Base-by-base conservation (phyloP, 2,329 filamentous ascomycete genomes). In the Mollisia scopiformis region DNA sequence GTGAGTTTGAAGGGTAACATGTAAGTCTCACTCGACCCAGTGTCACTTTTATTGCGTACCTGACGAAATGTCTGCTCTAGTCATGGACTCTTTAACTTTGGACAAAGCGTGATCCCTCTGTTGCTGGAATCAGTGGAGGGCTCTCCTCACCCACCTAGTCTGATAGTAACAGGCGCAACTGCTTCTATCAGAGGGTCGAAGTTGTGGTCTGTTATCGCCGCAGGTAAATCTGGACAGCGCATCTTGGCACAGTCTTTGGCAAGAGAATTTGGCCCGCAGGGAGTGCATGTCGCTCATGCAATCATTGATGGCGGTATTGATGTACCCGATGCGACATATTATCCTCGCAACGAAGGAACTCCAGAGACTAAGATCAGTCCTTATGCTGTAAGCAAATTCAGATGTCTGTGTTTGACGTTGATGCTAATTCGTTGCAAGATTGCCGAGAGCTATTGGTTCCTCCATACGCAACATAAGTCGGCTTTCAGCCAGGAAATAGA, bases 111-210 rank as follows among this genome's bases (percentile, higher is more conserved):
- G 1, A 76, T 96, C 1, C 92, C 92, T 0, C 79, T 88, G 1
- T 83, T 96, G 1, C 81, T 92, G 2, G 80, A 85, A 27, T 80
- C 86, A 0, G 82, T 85, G 1, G 71, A 73, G 46, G 74, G 75
- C 0, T 75, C 77, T 52, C 78, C 82, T 31, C 33, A 43, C 4
- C 90, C 91, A 2, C 91, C 91, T 0, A 88, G 88, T 0, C 79
- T 96, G 19, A 88, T 96, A 71, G 90, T 95, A 76, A 95, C 92
- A 0, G 92, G 92, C 28, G 92, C 92, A 0, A 96, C 92, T 0
- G 92, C 91, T 0, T 90, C 88, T 0, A 68, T 93, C 30, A 90
- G 87, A 71, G 89, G 89, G 6, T 90, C 86, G 19, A 86, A 89
- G 1, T 77, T 80, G 19, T 90, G 92, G 73, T 79, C 86, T 1